These are phyloP conservation scores for Cymbopogon flexuosus DNA, from an alignment of 202 grass and related monocot genomes.

Conservation along the genomic window DNA sequence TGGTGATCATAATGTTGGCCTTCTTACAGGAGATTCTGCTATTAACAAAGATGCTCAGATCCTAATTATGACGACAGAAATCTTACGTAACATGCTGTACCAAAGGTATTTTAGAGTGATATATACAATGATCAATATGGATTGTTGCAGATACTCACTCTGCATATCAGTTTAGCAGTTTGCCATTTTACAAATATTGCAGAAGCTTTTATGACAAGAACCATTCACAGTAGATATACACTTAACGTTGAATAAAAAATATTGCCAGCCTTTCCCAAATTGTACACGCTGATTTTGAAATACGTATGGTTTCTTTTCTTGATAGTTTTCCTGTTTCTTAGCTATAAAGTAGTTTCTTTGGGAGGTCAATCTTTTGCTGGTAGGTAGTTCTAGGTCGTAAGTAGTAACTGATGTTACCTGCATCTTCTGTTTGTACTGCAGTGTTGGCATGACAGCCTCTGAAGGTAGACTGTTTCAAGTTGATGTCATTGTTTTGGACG, in stretches of 20 bases:
- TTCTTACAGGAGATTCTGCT: conserved; percentile 95
- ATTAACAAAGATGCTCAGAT: conserved; percentile 93
- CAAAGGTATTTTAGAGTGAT: conserved; percentile 62
- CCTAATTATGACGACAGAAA: conserved; percentile 97
- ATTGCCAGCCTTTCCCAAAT: background rate
- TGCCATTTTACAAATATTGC: conserved; percentile 18
- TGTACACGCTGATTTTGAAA: background rate
- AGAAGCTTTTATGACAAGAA: conserved; percentile 5
- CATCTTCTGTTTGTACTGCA: conserved; percentile 47
- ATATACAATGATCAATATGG: background rate
- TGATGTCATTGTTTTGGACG: conserved; percentile 94
- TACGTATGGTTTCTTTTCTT: conserved; percentile 5
- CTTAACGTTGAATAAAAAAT: background rate
- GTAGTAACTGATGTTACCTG: conserved; percentile 18
- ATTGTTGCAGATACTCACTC: conserved; percentile 17
- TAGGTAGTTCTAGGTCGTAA: conserved; percentile 37
- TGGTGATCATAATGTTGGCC: conserved; percentile 88
- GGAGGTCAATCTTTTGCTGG: conserved; percentile 17
- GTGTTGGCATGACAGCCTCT: conserved; percentile 79
- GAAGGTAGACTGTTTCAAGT: conserved; percentile 91
- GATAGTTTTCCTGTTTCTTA: background rate
- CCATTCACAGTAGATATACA: background rate
- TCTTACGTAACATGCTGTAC: conserved; percentile 98
- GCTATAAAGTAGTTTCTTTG: background rate
- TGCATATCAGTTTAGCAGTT: conserved; percentile 17